Conservation (phyloP, 2,329 filamentous ascomycete species). For the Phaeosphaeriaceae sp. region DNA sequence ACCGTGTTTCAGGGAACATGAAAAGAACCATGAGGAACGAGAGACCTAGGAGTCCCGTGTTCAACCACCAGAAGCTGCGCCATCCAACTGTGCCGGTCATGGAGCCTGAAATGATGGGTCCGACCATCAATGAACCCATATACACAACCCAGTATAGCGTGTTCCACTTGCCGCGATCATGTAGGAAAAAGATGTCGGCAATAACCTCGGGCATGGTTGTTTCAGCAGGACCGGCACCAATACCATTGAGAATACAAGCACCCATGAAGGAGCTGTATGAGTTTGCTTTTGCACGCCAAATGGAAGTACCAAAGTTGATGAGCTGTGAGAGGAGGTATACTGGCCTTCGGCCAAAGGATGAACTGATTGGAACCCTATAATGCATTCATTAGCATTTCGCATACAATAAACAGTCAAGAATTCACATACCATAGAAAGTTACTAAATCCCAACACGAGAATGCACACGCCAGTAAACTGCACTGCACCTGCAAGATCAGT, state of each 20-base stretch:
- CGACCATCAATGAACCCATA: conserved; percentile 66
- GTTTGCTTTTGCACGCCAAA: conserved; percentile 65
- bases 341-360: conserved; percentile 61
- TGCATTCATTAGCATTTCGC: conserved; percentile 1
- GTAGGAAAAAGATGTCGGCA: conserved; percentile 69
- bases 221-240: conserved; percentile 68
- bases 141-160: conserved; percentile 68
- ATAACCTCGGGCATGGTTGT: conserved; percentile 68
- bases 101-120: conserved; percentile 63
- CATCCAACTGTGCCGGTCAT: conserved; percentile 67
- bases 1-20: conserved; percentile 69
- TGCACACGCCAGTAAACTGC: conserved; percentile 63
- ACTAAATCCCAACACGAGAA: conserved; percentile 64
- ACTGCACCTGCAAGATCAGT: conserved; percentile 60
- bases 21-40: conserved; percentile 61
- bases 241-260: conserved; percentile 65
- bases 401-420: background rate
- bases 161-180: conserved; percentile 68
- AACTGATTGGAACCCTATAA: conserved; percentile 61
- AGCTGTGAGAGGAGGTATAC: conserved; percentile 60
- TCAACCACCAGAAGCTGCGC: conserved; percentile 71
- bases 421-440: conserved; percentile 63
- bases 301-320: conserved; percentile 59
- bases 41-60: conserved; percentile 61
- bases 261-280: conserved; percentile 70